Evolutionary conservation across 306 rosid genomes (phyloP), one percentile per base, ranked within the genome.

Genomic region (Geum urbanum): DNA sequence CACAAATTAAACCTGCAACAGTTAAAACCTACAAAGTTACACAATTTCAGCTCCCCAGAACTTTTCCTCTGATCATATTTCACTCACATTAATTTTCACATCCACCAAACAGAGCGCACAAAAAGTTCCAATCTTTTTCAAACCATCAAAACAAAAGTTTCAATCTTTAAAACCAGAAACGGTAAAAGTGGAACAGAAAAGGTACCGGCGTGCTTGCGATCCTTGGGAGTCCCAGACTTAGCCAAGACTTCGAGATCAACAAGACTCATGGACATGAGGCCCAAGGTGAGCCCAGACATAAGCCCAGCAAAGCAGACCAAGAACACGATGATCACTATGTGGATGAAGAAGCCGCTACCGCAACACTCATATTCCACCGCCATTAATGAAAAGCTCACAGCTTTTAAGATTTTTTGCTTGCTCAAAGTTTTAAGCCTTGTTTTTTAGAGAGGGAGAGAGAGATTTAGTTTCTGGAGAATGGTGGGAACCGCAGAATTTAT

Each of bases 161-260:
- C 53, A 20, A 53, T 48, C 27, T 57, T 12, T 14, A 20, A 2
- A 22, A 22, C 37, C 3, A 18, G 27, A 54, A 19, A 15, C 6
- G 16, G 19, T 5, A 10, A 4, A 55, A 7, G 15, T 45, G 0
- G 37, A 32, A 32, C 1, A 32, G 45, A 22, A 54, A 48, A 19
- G 7, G 35, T 87, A 94, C 97, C 92, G 0, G 99, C 99, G 66
- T 83, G 80, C 7, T 41, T 62, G 66, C 91, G 92, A 79, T 87
- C 96, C 43, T 64, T 78, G 12, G 92, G 95, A 11, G 95, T 84
- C 4, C 99, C 99, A 43, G 99, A 87, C 82, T 76, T 91, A 24
- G 95, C 97, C 20, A 94, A 89, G 32, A 94, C 99, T 73, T 94
- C 99, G 66, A 94, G 99, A 86, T 94, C 99, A 78, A 94, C 99